Evolutionary conservation across 768 basidiomycete species (phyloP), one percentile per base, ranked within the genome.

Genomic region (Auricularia heimuer): DNA sequence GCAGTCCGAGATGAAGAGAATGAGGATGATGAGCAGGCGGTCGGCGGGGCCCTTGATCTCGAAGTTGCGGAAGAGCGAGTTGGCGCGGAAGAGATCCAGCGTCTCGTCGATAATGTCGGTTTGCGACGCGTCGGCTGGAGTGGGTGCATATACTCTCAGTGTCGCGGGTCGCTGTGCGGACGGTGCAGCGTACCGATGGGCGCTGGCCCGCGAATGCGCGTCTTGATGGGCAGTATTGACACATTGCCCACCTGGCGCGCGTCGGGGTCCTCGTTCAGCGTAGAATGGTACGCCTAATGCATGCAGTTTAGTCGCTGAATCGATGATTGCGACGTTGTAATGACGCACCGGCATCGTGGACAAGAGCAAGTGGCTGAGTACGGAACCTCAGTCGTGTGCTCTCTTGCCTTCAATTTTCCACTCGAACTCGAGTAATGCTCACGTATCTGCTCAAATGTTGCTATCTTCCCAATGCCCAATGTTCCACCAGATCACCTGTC

Each of bases 31-130:
- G 72, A 99, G 83, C 47, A 93, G 87, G 65, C 95, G 88, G 81
- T 97, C 95, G 62, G 94, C 94, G 64, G 93, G 92, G 18, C 94
- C 95, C 75, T 98, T 96, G 84, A 99, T 98, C 81, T 99, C 97
- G 71, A 98, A 99, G 79, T 98, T 98, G 72, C 97, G 89, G 79
- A 99, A 99, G 67, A 99, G 88, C 44, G 95, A 97, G 78, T 99
- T 99, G 72, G 96, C 95, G 64, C 97, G 90, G 79, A 99, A 99
- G 66, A 98, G 86, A 77, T 96, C 92, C 58, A 99, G 81, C 1
- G 94, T 88, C 77, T 99, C 97, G 77, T 98, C 95, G 69, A 98
- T 83, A 70, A 98, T 94, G 75, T 99, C 97, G 34, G 85, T 83
- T 66, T 86, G 78, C 8, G 84, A 82, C 1, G 85, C 81, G 74